Percentiles rank a stretch among this genome's conserved stretches.
phyloP scores from a whole-genome alignment of 179 eudicot species.

The Camellia oleifera region DNA sequence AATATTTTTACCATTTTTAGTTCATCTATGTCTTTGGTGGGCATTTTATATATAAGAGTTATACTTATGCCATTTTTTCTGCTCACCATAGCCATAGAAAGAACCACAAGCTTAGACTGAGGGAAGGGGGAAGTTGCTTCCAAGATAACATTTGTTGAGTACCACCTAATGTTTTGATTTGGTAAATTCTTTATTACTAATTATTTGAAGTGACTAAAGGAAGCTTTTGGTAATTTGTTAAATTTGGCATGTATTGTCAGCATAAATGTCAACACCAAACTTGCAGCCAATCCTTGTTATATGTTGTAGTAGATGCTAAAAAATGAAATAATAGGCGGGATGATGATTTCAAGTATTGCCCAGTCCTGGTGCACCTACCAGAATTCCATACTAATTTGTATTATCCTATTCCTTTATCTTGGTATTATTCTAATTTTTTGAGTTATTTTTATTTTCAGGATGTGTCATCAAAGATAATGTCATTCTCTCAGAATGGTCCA shows the following conservation, averaged over 20 bases:
- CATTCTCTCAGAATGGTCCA: constrained; percentile 79
- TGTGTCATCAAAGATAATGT: constrained; percentile 66
- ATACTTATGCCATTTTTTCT: not conserved
- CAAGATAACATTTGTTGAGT: not conserved
- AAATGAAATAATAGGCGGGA: not conserved
- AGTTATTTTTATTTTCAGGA: constrained; percentile 42
- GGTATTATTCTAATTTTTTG: not conserved
- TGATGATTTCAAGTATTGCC: not conserved
- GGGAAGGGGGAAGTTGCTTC: constrained; percentile 6
- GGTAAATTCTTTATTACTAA: no score
- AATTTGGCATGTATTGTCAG: no score
- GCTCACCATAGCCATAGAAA: not conserved
- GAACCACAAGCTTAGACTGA: not conserved
- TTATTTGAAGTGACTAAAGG: no score
- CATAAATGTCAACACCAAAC: no score
- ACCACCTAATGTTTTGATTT: no score
- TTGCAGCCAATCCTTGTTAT: no score
- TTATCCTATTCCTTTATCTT: not conserved
- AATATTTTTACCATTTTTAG: no score
- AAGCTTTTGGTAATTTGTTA: no score
- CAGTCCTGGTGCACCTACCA: not conserved
- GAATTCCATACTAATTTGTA: not conserved
- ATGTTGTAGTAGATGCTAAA: not conserved
- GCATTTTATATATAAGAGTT: no score
- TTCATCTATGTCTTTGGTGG: no score